Percentiles rank a stretch among this genome's conserved stretches.
Conservation (phyloP, 2,329 filamentous ascomycete species). For the Fusarium guadeloupense region DNA sequence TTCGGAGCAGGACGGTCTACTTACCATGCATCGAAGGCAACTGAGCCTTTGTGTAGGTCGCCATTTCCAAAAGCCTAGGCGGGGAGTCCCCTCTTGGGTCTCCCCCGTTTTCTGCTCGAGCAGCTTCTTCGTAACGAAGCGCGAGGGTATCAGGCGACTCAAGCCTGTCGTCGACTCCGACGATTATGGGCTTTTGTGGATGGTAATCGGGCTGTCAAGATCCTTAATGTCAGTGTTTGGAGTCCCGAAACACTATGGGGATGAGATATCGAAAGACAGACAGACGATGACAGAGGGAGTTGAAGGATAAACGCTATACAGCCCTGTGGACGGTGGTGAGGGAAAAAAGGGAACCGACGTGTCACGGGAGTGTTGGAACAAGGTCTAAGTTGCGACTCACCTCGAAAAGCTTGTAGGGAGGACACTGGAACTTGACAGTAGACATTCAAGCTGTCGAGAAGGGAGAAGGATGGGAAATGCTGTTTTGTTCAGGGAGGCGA, state of each 20-base stretch:
- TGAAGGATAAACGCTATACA: constrained; percentile 25
- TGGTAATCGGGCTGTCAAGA: constrained; percentile 60
- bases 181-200: constrained; percentile 64
- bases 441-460: constrained; percentile 65
- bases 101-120: constrained; percentile 62
- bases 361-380: constrained; percentile 45
- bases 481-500: constrained; percentile 41
- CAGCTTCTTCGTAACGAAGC: constrained; percentile 66
- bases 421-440: constrained; percentile 64
- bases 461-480: constrained; percentile 49
- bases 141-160: constrained; percentile 67
- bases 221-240: constrained; percentile 41
- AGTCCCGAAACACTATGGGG: constrained; percentile 33
- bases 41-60: constrained; percentile 77
- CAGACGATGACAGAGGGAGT: constrained; percentile 12
- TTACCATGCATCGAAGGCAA: constrained; percentile 83
- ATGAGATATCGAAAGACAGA: constrained; percentile 25
- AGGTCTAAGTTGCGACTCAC: constrained; percentile 58
- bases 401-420: constrained; percentile 67
- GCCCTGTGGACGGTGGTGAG: constrained; percentile 20
- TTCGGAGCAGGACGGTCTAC: constrained; percentile 49
- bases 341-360: constrained; percentile 32
- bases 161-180: constrained; percentile 63
- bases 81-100: constrained; percentile 66
- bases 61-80: constrained; percentile 53